Evolutionary conservation across 345 rosid species (phyloP).

Genomic region (Bretschneidera sinensis): DNA sequence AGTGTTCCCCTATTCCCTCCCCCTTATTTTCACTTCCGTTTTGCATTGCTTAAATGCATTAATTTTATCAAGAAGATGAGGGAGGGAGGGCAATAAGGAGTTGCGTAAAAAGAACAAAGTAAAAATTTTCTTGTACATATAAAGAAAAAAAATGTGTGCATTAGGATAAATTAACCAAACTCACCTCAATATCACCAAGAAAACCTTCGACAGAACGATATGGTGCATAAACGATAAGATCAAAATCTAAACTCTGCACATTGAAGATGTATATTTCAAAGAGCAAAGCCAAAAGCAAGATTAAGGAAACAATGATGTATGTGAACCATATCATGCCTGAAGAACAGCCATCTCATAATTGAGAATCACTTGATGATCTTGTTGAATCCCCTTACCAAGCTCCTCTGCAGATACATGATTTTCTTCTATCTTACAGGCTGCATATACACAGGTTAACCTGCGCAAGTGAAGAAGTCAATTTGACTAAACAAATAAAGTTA

Average conservation of each 20-base stretch:
- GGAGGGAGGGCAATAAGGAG: background rate
- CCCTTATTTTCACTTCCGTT: background rate
- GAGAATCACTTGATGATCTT: constrained; percentile 97
- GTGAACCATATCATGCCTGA: constrained; percentile 56
- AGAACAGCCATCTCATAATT: constrained; percentile 95
- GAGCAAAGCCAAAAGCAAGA: constrained; percentile 8
- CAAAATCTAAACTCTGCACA: constrained; percentile 89
- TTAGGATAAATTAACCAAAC: constrained; percentile 10
- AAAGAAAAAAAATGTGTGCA: background rate
- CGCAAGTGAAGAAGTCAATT: constrained; percentile 12
- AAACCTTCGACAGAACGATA: constrained; percentile 94
- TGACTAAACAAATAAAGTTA: constrained; percentile 19
- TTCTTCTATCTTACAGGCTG: constrained; percentile 96
- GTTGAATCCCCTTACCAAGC: constrained; percentile 96
- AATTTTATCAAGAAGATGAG: background rate
- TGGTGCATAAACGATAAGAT: constrained; percentile 93
- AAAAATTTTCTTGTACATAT: background rate
- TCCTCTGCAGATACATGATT: constrained; percentile 99
- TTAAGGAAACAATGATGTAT: constrained; percentile 5
- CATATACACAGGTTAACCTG: constrained; percentile 97
- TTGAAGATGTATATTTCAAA: constrained; percentile 8
- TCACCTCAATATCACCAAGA: constrained; percentile 68
- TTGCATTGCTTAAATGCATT: background rate
- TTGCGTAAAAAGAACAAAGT: constrained; percentile 2
- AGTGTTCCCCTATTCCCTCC: too few species aligned